A percentile compares a stretch with the other conserved stretches of the same genome.
phyloP scores from a whole-genome alignment of 2,329 filamentous ascomycete species.

The Corniculantispora saksenae region DNA sequence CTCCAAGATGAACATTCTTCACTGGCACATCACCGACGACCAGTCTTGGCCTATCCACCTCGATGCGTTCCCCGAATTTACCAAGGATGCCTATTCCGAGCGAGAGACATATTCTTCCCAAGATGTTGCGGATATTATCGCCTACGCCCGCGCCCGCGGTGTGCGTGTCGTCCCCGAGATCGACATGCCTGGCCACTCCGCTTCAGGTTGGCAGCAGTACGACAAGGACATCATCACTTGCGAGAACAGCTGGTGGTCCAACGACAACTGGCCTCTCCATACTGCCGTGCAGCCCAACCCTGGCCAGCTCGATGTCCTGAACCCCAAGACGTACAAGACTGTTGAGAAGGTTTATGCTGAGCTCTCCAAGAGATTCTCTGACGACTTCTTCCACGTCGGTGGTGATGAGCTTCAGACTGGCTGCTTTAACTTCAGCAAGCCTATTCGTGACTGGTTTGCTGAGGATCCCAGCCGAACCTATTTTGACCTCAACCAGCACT shows the following conservation, averaged over 20 bases:
- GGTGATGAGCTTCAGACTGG: conserved; percentile 52
- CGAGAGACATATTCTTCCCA: conserved; percentile 47
- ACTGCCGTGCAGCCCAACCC: conserved; percentile 58
- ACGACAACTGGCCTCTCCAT: conserved; percentile 54
- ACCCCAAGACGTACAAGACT: conserved; percentile 56
- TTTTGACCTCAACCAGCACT: conserved; percentile 54
- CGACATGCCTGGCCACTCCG: conserved; percentile 62
- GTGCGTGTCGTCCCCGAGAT: conserved; percentile 63
- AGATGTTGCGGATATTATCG: conserved; percentile 45
- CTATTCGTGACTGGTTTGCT: conserved; percentile 51
- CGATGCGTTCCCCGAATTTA: conserved; percentile 51
- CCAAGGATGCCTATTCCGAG: conserved; percentile 53
- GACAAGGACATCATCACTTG: conserved; percentile 58
- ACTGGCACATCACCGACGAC: conserved; percentile 57
- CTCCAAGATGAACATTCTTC: conserved; percentile 58
- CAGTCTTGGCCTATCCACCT: conserved; percentile 58
- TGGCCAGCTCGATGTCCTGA: conserved; percentile 56
- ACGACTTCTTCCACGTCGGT: conserved; percentile 57
- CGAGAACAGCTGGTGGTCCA: conserved; percentile 60
- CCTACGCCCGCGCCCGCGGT: conserved; percentile 54
- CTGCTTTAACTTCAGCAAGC: conserved; percentile 59
- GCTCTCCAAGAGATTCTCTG: conserved; percentile 49
- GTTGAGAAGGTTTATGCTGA: conserved; percentile 56
- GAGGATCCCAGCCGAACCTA: conserved; percentile 47
- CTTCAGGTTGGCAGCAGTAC: conserved; percentile 56